A percentile compares a stretch with the other conserved stretches of the same genome.
These are phyloP conservation scores for Colletotrichum neosansevieriae DNA, from an alignment of 2,329 filamentous ascomycete species.

Conservation along the genomic window DNA sequence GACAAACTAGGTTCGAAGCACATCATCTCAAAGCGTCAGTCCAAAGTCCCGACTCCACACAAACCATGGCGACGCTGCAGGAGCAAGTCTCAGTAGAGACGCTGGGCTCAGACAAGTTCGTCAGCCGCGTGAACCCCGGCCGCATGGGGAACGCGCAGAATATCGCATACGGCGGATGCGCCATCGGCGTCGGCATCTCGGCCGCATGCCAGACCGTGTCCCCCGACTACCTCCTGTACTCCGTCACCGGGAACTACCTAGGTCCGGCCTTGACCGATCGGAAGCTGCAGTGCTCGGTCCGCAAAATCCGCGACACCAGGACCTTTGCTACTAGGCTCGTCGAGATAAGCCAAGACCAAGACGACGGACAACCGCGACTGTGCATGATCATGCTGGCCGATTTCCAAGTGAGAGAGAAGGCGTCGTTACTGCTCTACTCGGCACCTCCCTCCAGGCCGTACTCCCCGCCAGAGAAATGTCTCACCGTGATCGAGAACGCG, in stretches of 20 bases:
- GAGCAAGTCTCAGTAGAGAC: constrained; percentile 33
- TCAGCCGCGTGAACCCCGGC: constrained; percentile 46
- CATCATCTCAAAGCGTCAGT: not conserved
- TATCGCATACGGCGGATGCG: constrained; percentile 60
- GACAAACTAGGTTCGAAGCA: too few species aligned
- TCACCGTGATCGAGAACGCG: constrained; percentile 36
- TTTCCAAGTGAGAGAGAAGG: constrained; percentile 57
- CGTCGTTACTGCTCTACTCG: constrained; percentile 52
- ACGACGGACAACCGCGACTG: constrained; percentile 50
- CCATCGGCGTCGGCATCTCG: constrained; percentile 54
- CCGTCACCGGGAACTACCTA: constrained; percentile 59
- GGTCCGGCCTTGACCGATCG: constrained; percentile 57
- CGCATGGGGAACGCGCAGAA: constrained; percentile 48
- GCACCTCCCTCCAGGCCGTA: constrained; percentile 50
- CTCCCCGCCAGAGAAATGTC: constrained; percentile 45
- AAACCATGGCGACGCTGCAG: constrained; percentile 30
- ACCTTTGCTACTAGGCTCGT: constrained; percentile 62
- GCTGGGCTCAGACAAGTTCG: constrained; percentile 41
- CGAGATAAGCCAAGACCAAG: constrained; percentile 55
- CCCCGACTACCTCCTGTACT: constrained; percentile 56
- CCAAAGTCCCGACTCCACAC: not conserved
- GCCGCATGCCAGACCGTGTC: constrained; percentile 55
- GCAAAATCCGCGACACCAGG: constrained; percentile 55
- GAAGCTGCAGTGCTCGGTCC: constrained; percentile 52
- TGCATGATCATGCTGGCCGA: constrained; percentile 60